Evolutionary conservation across 2,329 filamentous ascomycete species (phyloP), one percentile per base, ranked within the genome.

Genomic region (Ascomycota sp.): DNA sequence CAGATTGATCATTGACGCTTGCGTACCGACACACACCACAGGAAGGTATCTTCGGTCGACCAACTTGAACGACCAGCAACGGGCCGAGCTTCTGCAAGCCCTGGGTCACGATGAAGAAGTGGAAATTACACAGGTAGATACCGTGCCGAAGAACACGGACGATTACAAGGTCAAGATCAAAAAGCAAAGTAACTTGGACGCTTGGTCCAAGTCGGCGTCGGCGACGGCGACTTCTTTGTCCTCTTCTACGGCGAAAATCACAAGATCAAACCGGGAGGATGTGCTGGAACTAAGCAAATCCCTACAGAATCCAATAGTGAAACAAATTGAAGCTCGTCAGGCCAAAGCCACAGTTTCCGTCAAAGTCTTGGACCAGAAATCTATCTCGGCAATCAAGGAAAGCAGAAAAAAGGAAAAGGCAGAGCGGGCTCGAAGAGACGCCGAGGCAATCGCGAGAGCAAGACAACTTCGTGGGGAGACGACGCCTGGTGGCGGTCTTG

Each of bases 21-120:
- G 79, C 35, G 59, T 78, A 9, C 48, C 52, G 32, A 69, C 67
- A 35, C 62, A 63, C 1, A 33, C 41, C 33, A 55, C 63, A 23
- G 62, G 69, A 46, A 54, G 60, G 45, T 64, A 66, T 36, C 53
- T 62, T 13, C 66, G 75, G 38, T 75, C 69, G 42, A 92, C 85
- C 2, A 93, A 92, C 41, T 56, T 95, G 39, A 79, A 68, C 9
- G 67, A 69, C 23, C 73, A 77, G 33, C 83, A 95, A 46, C 82
- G 85, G 39, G 86, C 85, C 8, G 80, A 93, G 51, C 59, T 95
- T 23, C 55, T 72, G 30, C 64, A 69, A 42, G 69, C 67, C 7
- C 50, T 75, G 11, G 65, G 67, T 19, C 65, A 73, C 32, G 58
- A 64, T 27, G 67, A 70, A 21, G 56, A 64, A 8, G 51, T 68